Evolutionary conservation across 345 rosid genomes (phyloP).

Genomic region (Populus davidiana): DNA sequence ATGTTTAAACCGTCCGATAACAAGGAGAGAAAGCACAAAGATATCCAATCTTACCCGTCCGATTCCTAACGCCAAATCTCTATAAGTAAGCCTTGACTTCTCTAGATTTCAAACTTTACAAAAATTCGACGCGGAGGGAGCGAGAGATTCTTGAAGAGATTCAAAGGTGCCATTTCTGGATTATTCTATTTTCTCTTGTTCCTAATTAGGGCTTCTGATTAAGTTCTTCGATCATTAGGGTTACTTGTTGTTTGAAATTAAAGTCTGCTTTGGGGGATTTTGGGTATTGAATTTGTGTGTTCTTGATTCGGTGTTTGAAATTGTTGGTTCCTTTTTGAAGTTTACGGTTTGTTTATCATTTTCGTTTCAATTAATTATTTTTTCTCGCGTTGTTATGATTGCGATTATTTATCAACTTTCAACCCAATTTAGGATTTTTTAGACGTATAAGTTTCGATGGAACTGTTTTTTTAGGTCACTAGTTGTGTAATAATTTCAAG

Average conservation of each 20-base stretch:
- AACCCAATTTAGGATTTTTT: neutral
- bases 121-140: neutral
- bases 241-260: neutral
- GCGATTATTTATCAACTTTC: neutral
- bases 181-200: neutral
- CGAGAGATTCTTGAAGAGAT: neutral
- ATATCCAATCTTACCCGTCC: constrained; percentile 38
- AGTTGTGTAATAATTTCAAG: too few relatives aligned
- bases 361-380: neutral
- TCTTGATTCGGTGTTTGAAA: neutral
- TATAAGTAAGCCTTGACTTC: constrained; percentile 18
- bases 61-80: neutral
- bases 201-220: neutral
- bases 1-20: constrained; percentile 42
- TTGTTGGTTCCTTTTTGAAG: neutral
- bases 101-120: fast-evolving
- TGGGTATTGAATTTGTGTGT: neutral
- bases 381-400: neutral
- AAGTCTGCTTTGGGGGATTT: neutral
- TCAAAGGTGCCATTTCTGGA: constrained; percentile 21
- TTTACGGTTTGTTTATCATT: neutral
- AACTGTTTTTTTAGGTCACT: too few relatives aligned
- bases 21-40: constrained; percentile 48
- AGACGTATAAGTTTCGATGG: neutral
- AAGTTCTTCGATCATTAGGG: neutral